Evolutionary conservation across 129 eudicot species (phyloP), one percentile per base, ranked within the genome.

Genomic region (Arctium minus): DNA sequence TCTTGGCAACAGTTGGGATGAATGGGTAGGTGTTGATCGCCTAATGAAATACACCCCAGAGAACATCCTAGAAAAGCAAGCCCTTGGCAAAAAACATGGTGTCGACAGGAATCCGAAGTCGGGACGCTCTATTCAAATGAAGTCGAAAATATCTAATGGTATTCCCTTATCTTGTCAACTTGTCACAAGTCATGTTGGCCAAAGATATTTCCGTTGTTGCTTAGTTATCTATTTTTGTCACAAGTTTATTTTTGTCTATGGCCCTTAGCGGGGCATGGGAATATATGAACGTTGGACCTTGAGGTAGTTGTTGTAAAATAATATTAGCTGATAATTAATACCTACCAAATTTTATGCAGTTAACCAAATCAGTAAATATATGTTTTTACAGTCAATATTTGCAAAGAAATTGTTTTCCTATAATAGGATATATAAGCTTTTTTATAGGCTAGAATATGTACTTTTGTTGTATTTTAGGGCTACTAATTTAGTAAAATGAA

Each of bases 1-100:
- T 88, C 2, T 74, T 84, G 88, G 79, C 70, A 76, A 87, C 92
- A 96, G 99, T 82, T 96, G 98, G 99, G 99, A 96, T 93, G 99
- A 96, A 91, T 96, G 99, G 99, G 92, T 93, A 50, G 88, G 87
- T 18, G 90, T 85, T 36, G 94, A 89, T 33, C 89, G 92, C 82
- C 82, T 96, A 65, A 79, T 96, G 98, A 93, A 96, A 87, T 40
- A 69, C 68, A 90, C 91, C 10, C 90, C 85, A 37, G 98, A 93
- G 79, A 96, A 96, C 83, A 70, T 83, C 70, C 83, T 48, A 80
- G 90, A 91, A 89, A 92, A 87, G 86, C 86, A 82, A 84, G 92
- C 87, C 37, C 92, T 95, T 39, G 92, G 87, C 80, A 88, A 84
- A 75, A 93, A 91, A 83, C 92, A 87, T 82, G 93, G 91, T 1